Conservation (phyloP, 257 asterid genomes). For the Nicotiana undulata region DNA sequence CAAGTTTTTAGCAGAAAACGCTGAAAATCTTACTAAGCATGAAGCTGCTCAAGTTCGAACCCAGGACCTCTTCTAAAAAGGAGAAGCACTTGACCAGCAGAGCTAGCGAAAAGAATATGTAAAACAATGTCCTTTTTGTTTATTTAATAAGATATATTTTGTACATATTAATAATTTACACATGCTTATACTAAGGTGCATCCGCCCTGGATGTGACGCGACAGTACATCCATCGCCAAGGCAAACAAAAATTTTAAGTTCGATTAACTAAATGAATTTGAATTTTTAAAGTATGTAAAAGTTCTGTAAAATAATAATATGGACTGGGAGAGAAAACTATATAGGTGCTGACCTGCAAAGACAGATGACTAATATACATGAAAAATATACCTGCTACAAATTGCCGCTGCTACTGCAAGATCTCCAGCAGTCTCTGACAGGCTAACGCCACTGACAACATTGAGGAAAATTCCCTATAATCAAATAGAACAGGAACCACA, state of each 20-base stretch:
- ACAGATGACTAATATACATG: background rate
- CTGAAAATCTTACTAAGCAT: too few relatives aligned
- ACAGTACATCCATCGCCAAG: too few relatives aligned
- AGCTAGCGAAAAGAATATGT: too few relatives aligned
- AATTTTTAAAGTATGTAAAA: background rate
- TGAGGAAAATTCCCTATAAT: conserved; percentile 64
- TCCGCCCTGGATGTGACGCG: too few relatives aligned
- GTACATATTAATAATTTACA: too few relatives aligned
- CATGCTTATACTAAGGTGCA: too few relatives aligned
- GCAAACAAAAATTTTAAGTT: background rate
- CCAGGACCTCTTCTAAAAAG: too few relatives aligned
- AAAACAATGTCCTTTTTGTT: too few relatives aligned
- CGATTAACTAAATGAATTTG: background rate
- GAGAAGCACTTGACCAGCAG: too few relatives aligned
- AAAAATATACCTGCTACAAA: conserved; percentile 82
- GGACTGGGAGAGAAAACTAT: background rate
- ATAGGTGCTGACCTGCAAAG: background rate
- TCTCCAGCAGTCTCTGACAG: conserved; percentile 90
- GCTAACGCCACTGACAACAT: conserved; percentile 63
- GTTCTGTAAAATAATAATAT: background rate
- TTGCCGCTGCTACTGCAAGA: conserved; percentile 92
- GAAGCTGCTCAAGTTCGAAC: too few relatives aligned
- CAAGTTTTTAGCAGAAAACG: too few relatives aligned
- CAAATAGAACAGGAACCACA: conserved; percentile 12
- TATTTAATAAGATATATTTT: too few relatives aligned